Conservation (phyloP, 805 yeast species). For the Blastobotrys chiropterorum region DNA sequence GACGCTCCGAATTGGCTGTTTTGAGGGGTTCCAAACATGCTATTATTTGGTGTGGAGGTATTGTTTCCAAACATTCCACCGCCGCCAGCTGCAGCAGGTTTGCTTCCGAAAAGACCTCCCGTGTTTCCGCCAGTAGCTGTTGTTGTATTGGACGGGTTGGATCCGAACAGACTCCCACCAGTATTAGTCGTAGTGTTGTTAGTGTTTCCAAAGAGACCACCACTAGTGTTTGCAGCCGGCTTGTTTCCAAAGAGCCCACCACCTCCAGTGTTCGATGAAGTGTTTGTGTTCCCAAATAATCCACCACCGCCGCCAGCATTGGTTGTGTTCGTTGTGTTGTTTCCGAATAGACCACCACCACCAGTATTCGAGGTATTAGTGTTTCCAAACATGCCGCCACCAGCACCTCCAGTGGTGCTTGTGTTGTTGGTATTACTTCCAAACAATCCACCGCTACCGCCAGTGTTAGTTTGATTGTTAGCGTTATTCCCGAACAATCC, state of each 20-base stretch:
- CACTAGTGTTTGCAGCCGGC: constrained; percentile 8
- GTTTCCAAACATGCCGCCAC: constrained; percentile 22
- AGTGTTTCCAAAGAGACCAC: constrained; percentile 21
- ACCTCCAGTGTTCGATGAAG: constrained; percentile 7
- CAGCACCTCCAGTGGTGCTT: too few relatives aligned
- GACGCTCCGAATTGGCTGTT: constrained; percentile 8
- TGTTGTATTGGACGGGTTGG: background rate
- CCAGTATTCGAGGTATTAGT: constrained; percentile 1
- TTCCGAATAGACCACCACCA: constrained; percentile 14
- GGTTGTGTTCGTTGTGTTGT: constrained; percentile 3
- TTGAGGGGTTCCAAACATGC: background rate
- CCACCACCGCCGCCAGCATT: constrained; percentile 15
- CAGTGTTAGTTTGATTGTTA: background rate
- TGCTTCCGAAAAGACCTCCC: background rate
- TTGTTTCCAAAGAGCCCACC: constrained; percentile 28
- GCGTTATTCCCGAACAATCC: constrained; percentile 2
- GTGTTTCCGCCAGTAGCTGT: background rate
- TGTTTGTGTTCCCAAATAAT: constrained; percentile 17
- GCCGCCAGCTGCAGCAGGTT: background rate
- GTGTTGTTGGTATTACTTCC: constrained; percentile 16
- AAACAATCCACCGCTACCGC: constrained; percentile 20
- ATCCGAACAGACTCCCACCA: constrained; percentile 8
- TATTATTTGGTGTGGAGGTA: background rate
- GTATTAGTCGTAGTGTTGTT: constrained; percentile 1
- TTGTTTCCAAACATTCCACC: background rate